A percentile compares a stretch with the other conserved stretches of the same genome.
phyloP scores from a whole-genome alignment of 129 eudicot genomes.

The Deinandra increscens region DNA sequence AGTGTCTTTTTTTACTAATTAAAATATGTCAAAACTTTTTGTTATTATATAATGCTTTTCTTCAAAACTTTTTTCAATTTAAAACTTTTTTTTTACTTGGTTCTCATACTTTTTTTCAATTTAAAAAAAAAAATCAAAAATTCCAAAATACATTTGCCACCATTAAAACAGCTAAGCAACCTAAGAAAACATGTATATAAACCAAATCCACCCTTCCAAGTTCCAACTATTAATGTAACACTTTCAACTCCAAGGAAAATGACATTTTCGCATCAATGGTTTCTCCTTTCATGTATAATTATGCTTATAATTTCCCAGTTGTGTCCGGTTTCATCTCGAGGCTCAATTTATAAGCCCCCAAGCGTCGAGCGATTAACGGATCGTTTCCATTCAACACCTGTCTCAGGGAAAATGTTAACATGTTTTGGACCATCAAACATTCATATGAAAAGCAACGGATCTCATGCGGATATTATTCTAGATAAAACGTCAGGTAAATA shows the following conservation, averaged over 20 bases:
- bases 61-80: no score
- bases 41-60: no score
- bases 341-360: slow-evolving; percentile 55
- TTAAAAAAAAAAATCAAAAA: no score
- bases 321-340: slow-evolving; percentile 36
- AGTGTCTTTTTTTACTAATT: no score
- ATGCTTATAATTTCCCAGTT: slow-evolving; percentile 5
- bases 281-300: slow-evolving; percentile 31
- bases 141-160: no score
- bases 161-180: slow-evolving; percentile 26
- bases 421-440: slow-evolving; percentile 57
- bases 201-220: slow-evolving; percentile 20
- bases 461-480: slow-evolving; percentile 56
- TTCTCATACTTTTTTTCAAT: no score
- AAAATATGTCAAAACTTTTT: no score
- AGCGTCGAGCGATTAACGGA: slow-evolving; percentile 53
- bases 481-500: slow-evolving; percentile 66
- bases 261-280: slow-evolving; percentile 35
- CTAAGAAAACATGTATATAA: slow-evolving; percentile 24
- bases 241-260: slow-evolving; percentile 30
- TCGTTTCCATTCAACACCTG: slow-evolving; percentile 38
- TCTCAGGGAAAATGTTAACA: slow-evolving; percentile 38
- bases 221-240: slow-evolving; percentile 20
- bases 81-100: no score
- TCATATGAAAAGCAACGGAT: slow-evolving; percentile 49